Base-by-base conservation (phyloP, 78 protist species). In the Speleostelium caveatum region DNA sequence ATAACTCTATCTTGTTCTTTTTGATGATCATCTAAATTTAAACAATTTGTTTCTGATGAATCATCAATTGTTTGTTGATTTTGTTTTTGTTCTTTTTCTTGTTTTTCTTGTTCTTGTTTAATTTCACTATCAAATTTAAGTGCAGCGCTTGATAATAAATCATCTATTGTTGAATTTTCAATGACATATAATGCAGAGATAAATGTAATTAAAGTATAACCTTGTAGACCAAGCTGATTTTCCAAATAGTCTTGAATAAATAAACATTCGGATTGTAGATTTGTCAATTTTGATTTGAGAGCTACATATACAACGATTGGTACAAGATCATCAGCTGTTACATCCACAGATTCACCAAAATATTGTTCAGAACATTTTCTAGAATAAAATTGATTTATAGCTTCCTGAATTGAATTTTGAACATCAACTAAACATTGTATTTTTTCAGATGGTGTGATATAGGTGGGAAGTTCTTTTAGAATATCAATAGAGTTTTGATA, bases 221-320 rank as follows among this genome's bases (percentile, higher is more conserved):
- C 75, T 78, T 78, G 88, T 26, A 65, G 49, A 4, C 69, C 35
- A 35, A 56, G 32, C 38, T 39, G 51, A 0, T 65, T 42, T 45
- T 83, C 90, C 0, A 73, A 49, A 41, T 63, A 83, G n/a, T 83
- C 90, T 69, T 83, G 90, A 35, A 83, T 42, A 35, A 68, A 83
- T 78, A 83, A 69, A 42, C 35, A 14, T 49, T 83, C 90, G 4
- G 79, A 69, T 19, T 53, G 59, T 30, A 72, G 19, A 59, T 67
- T 51, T 2, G 59, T 36, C 41, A 83, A 26, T 30, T 83, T 83
- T 30, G 90, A 67, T 83, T 83, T 83, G 21, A 83, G 67, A n/a
- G 69, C 42, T 32, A 83, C 78, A 69, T 68, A 83, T 35, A 78
- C 55, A 42, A 83, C 67, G 1, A 83, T 26, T 55, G 90, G 90